Evolutionary conservation across 768 basidiomycete genomes (phyloP).

Genomic region (Amanita jacksonii): DNA sequence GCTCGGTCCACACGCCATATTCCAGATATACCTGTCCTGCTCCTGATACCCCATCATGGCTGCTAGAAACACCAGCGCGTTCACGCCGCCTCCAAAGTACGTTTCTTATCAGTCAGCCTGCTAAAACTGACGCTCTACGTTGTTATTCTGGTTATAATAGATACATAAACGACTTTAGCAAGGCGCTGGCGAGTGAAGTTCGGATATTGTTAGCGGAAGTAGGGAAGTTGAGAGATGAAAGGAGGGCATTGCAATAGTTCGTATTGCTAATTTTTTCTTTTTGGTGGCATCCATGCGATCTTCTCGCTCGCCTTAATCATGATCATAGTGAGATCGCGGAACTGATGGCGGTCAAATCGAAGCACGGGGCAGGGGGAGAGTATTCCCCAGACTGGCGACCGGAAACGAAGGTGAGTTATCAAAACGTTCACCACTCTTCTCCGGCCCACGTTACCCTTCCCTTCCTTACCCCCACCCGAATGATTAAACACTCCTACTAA

Average conservation of each 20-base stretch:
- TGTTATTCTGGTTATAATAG: constrained; percentile 15
- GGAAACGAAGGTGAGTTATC: constrained; percentile 29
- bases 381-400: constrained; percentile 70
- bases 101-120: not conserved
- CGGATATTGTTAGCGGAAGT: constrained; percentile 72
- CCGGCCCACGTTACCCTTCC: no score
- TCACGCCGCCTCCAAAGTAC: constrained; percentile 12
- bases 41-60: constrained; percentile 1
- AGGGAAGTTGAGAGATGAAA: constrained; percentile 70
- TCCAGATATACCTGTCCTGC: no score
- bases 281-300: not conserved
- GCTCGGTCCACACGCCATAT: no score
- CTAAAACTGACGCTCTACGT: not conserved
- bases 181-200: constrained; percentile 71
- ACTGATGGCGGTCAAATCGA: constrained; percentile 74
- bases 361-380: constrained; percentile 73
- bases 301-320: not conserved
- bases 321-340: constrained; percentile 67
- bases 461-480: no score
- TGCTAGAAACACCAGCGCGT: constrained; percentile 7
- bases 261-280: constrained; percentile 21
- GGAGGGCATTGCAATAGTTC: constrained; percentile 66
- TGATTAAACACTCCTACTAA: no score
- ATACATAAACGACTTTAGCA: constrained; percentile 80
- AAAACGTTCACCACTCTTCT: no score